Conservation (phyloP, 2,329 filamentous ascomycete genomes). For the Bipolaris gigantea region DNA sequence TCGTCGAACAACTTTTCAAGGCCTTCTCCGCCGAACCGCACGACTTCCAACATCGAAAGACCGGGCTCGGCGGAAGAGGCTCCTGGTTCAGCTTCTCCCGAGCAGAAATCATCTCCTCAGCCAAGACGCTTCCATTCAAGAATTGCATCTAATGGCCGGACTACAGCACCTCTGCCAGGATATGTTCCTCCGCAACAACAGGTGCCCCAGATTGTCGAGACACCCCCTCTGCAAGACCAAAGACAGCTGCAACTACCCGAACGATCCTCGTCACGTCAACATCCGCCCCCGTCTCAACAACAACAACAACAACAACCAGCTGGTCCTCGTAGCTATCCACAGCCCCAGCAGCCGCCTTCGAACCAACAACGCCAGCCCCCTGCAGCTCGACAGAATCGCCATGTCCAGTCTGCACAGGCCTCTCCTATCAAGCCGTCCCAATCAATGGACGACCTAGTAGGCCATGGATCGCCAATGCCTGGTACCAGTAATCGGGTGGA, state of each 20-base stretch:
- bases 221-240: conserved; percentile 50
- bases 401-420: conserved; percentile 35
- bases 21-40: conserved; percentile 47
- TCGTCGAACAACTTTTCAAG: conserved; percentile 61
- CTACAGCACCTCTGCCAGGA: conserved; percentile 56
- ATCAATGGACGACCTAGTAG: conserved; percentile 66
- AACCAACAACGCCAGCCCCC: conserved; percentile 30
- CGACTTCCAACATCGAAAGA: conserved; percentile 25
- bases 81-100: conserved; percentile 19
- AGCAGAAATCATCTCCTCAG: conserved; percentile 36
- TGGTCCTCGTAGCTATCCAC: conserved; percentile 21
- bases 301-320: conserved; percentile 22
- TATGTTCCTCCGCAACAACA: conserved; percentile 39
- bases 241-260: conserved; percentile 51
- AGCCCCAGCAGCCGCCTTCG: conserved; percentile 4
- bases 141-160: conserved; percentile 59
- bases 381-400: conserved; percentile 29
- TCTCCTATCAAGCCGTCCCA: conserved; percentile 49
- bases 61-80: conserved; percentile 33
- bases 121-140: conserved; percentile 59
- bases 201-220: conserved; percentile 67
- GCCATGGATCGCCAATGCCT: conserved; percentile 68
- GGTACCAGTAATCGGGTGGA: conserved; percentile 72
- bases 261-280: conserved; percentile 53
- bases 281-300: conserved; percentile 28